A percentile compares a stretch with the other conserved stretches of the same genome.
Evolutionary conservation across 345 rosid genomes (phyloP).

Genomic region (Salix caprea): DNA sequence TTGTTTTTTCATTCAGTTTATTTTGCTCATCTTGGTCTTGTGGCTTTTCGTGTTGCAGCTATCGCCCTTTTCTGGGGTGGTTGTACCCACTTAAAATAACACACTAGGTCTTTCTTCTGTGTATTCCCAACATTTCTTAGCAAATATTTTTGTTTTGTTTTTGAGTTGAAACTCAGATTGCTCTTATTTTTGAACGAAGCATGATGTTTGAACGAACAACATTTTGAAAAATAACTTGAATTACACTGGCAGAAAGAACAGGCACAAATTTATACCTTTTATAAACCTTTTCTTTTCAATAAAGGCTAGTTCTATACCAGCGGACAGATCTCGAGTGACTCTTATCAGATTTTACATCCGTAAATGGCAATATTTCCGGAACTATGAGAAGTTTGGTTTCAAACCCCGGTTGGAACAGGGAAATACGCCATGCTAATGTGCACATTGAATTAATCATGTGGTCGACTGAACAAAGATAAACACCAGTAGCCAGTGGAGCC

Average conservation of each 20-base stretch:
- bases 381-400: neutral
- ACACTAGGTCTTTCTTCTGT: constrained; percentile 6
- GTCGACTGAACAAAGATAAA: too few relatives aligned
- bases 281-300: too few relatives aligned
- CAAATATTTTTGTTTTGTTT: neutral
- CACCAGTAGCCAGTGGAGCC: too few relatives aligned
- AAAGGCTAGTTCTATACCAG: too few relatives aligned
- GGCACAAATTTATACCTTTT: too few relatives aligned
- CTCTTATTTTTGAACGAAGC: neutral
- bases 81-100: constrained; percentile 54
- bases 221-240: too few relatives aligned
- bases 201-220: too few relatives aligned
- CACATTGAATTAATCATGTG: too few relatives aligned
- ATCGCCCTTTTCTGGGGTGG: constrained; percentile 27
- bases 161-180: neutral
- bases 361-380: too few relatives aligned
- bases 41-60: constrained; percentile 37
- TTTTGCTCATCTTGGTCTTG: constrained; percentile 46
- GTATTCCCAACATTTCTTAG: constrained; percentile 21
- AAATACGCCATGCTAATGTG: neutral
- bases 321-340: too few relatives aligned
- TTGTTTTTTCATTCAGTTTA: constrained; percentile 53
- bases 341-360: too few relatives aligned
- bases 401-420: neutral
- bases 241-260: too few relatives aligned